Base-by-base conservation (phyloP, 2,329 filamentous ascomycete species). In the Diplocarpon rosae region DNA sequence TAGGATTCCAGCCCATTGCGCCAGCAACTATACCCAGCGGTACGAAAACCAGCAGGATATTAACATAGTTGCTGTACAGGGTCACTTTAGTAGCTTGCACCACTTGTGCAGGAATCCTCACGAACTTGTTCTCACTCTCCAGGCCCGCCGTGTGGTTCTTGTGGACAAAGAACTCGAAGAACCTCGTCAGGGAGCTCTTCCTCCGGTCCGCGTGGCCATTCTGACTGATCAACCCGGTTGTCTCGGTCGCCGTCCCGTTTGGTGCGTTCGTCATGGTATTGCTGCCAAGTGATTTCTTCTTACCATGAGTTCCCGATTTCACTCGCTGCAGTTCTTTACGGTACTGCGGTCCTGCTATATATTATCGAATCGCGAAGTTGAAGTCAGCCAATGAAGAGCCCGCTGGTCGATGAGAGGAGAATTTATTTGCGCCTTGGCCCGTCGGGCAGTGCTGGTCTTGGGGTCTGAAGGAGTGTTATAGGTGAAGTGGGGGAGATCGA, bases 1-100 rank as follows among this genome's bases (percentile, higher is more conserved):
- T 73, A 2, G 74, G 70, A 54, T 69, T 67, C 66, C 69, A 69
- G 44, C 59, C 61, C 49, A 72, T 53, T 5, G 64, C 64, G 52
- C 73, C 73, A 47, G 29, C 29, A 30, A 30, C 29, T 30, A 95
- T 86, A 51, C 88, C 88, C 37, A 80, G 73, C 0, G 89, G 88
- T 1, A 85, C 87, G 34, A 82, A 78, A 28, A 95, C 47, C 34
- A 95, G 69, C 24, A 95, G 69, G 31, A 94, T 59, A 61, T 95
- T 95, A 66, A 95, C 78, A 63, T 61, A 61, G 53, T 58, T 61
- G 56, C 59, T 61, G 40, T 57, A 52, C 48, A 61, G 47, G n/a
- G 59, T 60, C n/a, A 59, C 47, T 52, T 61, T 60, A 45, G 57
- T 59, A 44, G 56, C 49, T 37, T 55, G 57, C 29, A 59, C 42